phyloP scores from a whole-genome alignment of 2,329 filamentous ascomycete species.

The Eurotiales sp. region DNA sequence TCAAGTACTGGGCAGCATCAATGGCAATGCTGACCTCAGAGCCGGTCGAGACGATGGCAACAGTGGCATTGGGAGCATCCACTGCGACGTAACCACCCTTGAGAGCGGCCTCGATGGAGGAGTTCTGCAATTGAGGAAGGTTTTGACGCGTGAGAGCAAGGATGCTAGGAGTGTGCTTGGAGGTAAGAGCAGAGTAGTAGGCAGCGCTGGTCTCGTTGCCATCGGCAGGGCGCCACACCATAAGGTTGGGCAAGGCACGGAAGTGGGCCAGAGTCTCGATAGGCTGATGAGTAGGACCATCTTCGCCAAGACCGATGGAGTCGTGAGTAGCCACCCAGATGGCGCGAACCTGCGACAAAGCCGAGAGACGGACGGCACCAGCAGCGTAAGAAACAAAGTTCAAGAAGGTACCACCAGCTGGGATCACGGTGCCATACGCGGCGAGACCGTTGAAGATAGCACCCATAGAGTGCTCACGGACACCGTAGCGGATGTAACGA shows the following conservation, averaged over 20 bases:
- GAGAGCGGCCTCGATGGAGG: conserved; percentile 79
- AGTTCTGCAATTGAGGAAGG: conserved; percentile 94
- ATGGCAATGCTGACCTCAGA: conserved; percentile 94
- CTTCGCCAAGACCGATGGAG: conserved; percentile 98
- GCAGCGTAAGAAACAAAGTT: conserved; percentile 99
- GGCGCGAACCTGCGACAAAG: conserved; percentile 82
- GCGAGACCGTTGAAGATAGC: conserved; percentile 68
- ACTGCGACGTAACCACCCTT: conserved; percentile 94
- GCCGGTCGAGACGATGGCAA: conserved; percentile 91
- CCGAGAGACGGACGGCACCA: conserved; percentile 88
- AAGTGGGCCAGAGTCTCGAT: conserved; percentile 98
- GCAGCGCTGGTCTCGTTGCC: conserved; percentile 97
- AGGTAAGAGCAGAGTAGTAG: conserved; percentile 92
- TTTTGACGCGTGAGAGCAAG: conserved; percentile 96
- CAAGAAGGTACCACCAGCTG: conserved; percentile 93
- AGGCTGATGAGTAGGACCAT: conserved; percentile 97
- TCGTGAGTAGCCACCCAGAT: conserved; percentile 98
- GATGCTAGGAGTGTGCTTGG: conserved; percentile 86
- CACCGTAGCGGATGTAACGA: conserved; percentile 66
- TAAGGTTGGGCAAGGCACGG: conserved; percentile 97
- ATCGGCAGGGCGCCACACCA: conserved; percentile 98
- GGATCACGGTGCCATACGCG: conserved; percentile 92
- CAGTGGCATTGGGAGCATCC: conserved; percentile 75
- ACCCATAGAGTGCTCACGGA: conserved; percentile 51
- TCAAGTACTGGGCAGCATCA: conserved; percentile 86